Base-by-base conservation (phyloP, 805 yeast species). In the Yamadazyma olivae region DNA sequence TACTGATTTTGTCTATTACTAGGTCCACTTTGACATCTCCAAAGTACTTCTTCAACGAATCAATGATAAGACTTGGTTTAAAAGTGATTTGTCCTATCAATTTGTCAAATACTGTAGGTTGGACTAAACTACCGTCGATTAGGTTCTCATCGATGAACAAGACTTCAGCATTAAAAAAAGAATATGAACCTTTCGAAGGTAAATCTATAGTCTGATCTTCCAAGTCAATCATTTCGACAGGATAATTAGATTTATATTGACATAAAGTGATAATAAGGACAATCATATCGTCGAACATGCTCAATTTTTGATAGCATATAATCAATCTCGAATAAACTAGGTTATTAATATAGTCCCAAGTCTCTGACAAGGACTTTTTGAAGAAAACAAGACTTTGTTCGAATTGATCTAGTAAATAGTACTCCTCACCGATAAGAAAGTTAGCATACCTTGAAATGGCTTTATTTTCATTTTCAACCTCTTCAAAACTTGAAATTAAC, bases 381-480 rank as follows among this genome's bases (percentile, higher is more conserved):
- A 30, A 44, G 33, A 36, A 44, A 10, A 46, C 43, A 2, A 46
- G 43, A 2, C 67, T 61, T 9, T 37, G 38, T 9, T 29, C 40
- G 8, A 33, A 40, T 9, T 50, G 43, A 1, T 29, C 33, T 1
- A 31, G 3, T 5, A 18, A 30, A 24, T 49, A 66, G 42, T 67
- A 62, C 36, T 65, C 71, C 31, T 78, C 79, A n/a, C 38, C 48
- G 6, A 44, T 17, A 10, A 22, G 31, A 21, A 18, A 40, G 14
- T 32, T 13, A 6, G 38, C 18, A 28, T 40, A 38, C 15, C 26
- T 27, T 3, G 34, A 31, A 18, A 21, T 27, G 7, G 16, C 14
- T 13, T 18, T 10, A 7, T 13, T 22, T 7, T n/a, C 3, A 7
- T 8, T 5, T 10, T 30, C 33, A 21, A 14, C 18, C 9, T 30